Conservation (phyloP, 192 early-diverging fungal genomes). For the Linnemannia zychae region DNA sequence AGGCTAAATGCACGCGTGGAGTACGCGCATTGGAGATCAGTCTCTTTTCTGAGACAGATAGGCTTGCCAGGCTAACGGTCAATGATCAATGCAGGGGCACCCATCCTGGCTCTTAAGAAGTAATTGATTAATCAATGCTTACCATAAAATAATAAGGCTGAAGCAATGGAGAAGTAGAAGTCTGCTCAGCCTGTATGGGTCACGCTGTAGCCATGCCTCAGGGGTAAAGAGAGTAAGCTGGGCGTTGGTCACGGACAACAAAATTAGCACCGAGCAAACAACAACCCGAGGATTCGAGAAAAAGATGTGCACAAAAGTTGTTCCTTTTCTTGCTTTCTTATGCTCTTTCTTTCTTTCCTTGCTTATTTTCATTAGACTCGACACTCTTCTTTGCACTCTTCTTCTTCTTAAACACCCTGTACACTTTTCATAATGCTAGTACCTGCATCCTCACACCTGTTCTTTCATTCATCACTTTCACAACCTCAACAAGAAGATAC, state of each 20-base stretch:
- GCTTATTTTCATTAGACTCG: neutral
- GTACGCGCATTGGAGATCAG: neutral
- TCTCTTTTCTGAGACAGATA: neutral
- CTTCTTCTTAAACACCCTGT: neutral
- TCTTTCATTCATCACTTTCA: neutral
- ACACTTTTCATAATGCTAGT: neutral
- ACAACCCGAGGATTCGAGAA: neutral
- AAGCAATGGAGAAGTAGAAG: neutral
- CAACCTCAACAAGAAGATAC: neutral
- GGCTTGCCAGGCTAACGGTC: neutral
- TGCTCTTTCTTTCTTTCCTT: neutral
- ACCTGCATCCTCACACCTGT: neutral
- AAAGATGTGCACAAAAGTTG: neutral
- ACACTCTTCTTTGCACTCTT: neutral
- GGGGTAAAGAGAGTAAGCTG: neutral
- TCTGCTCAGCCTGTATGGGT: neutral
- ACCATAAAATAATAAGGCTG: neutral
- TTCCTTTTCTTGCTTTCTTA: slow-evolving; percentile 1
- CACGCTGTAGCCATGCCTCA: neutral
- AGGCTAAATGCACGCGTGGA: neutral
- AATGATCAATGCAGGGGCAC: neutral
- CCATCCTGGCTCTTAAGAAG: neutral
- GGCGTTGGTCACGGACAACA: neutral
- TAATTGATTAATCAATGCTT: neutral
- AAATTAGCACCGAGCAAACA: neutral